Base-by-base conservation (phyloP, 352 stramenopile genomes). In the Paralagenidium karlingii region DNA sequence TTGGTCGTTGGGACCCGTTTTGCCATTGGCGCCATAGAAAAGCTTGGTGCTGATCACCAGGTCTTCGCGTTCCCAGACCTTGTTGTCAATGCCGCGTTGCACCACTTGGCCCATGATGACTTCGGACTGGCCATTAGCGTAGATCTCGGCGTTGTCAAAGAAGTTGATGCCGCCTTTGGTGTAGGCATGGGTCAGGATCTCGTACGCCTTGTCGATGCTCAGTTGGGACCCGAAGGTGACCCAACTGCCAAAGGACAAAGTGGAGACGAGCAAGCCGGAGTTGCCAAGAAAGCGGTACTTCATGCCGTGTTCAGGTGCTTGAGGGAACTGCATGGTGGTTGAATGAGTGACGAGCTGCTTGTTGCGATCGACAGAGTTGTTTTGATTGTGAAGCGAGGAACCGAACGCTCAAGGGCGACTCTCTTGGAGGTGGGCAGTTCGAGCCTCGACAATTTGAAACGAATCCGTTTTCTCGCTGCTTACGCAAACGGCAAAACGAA, bases 11-110 rank as follows among this genome's bases (percentile, higher is more conserved):
- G 44, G 51, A 2, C 46, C 45, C 13, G 11, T 34, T 11, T 49
- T 49, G 15, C 6, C 10, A n/a, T n/a, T n/a, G 13, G 48, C 43
- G 2, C 55, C 66, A 1, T 61, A 40, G n/a, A 65, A 71, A 43
- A 84, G 56, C 48, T 86, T 86, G 31, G 67, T 81, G 15, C 49
- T 55, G 31, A 85, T 40, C 8, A 85, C 58, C 2, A 85, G 33
- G 13, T 79, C 58, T 12, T 78, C 63, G 9, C 64, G 47, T 3
- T 39, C 34, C 45, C 45, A 62, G 3, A 63, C 30, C 4, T 40
- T 43, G 0, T 53, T 16, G 1, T 40, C 11, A 10, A 68, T 34
- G 3, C 57, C 58, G 18, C 49, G 53, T 6, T 43, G 28, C 4
- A 77, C 20, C 0, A 38, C 41, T 11, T 48, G 22, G n/a, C 62